Evolutionary conservation across 2,329 filamentous ascomycete species (phyloP).

Genomic region (Tricladium varicosporioides): DNA sequence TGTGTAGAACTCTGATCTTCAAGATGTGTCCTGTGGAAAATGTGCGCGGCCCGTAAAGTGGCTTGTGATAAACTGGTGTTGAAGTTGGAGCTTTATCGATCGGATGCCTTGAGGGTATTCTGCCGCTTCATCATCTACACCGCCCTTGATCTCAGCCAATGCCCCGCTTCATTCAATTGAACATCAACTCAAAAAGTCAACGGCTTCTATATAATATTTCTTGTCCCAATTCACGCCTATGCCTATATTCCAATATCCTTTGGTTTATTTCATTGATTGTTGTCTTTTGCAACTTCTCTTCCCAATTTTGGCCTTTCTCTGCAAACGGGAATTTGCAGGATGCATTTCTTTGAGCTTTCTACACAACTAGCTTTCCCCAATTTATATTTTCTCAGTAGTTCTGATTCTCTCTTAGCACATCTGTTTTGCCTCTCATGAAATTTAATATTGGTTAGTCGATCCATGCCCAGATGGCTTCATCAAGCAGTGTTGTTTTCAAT

Average conservation of each 20-base stretch:
- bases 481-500: no score
- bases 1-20: background rate
- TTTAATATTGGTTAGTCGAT: no score
- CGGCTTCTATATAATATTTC: no score
- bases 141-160: background rate
- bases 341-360: constrained; percentile 8
- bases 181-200: no score
- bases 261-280: no score
- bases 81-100: constrained; percentile 1
- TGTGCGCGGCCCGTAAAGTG: background rate
- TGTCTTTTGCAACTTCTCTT: background rate
- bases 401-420: background rate
- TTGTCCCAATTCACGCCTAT: no score
- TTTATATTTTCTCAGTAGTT: constrained; percentile 9
- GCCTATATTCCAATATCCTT: no score
- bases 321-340: constrained; percentile 3
- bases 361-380: background rate
- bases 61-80: background rate
- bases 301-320: background rate
- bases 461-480: no score
- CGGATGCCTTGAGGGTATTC: background rate
- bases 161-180: no score
- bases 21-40: background rate
- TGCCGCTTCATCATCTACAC: background rate
- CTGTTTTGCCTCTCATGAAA: no score